Percentiles rank a stretch among this genome's conserved stretches.
Conservation (phyloP, 495 filamentous ascomycete species). For the Rusavskia elegans region DNA sequence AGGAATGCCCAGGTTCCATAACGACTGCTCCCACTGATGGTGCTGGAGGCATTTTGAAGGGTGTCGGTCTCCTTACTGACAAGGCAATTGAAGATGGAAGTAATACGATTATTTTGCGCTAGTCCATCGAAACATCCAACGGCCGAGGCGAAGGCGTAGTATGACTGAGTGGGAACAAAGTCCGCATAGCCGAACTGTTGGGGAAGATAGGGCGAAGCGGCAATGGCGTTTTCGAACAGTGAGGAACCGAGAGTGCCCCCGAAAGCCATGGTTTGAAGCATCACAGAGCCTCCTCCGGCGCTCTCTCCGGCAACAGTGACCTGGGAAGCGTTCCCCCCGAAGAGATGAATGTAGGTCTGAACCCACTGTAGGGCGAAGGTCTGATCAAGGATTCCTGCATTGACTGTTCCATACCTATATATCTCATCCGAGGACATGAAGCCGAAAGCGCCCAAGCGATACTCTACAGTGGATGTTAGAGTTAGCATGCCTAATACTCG, state of each 20-base stretch:
- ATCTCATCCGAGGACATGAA: conserved; percentile 38
- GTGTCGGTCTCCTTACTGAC: conserved; percentile 28
- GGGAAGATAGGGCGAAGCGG: conserved; percentile 36
- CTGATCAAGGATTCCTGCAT: conserved; percentile 33
- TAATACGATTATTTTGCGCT: conserved; percentile 10
- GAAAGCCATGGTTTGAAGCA: conserved; percentile 36
- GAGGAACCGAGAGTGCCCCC: conserved; percentile 25
- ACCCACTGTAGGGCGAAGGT: conserved; percentile 38
- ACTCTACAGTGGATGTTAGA: conserved; percentile 10
- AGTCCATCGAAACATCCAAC: conserved; percentile 30
- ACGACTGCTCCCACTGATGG: conserved; percentile 27
- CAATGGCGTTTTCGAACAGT: conserved; percentile 27
- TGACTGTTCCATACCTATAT: conserved; percentile 33
- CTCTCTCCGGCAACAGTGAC: conserved; percentile 39
- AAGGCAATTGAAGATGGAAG: conserved; percentile 38
- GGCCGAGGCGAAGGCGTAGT: conserved; percentile 35
- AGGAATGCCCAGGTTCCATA: conserved; percentile 42
- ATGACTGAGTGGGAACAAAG: conserved; percentile 31
- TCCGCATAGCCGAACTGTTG: conserved; percentile 35
- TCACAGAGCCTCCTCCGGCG: conserved; percentile 35
- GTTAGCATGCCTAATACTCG: too few species aligned
- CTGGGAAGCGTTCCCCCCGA: conserved; percentile 33
- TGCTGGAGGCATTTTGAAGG: conserved; percentile 40
- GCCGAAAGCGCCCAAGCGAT: conserved; percentile 43
- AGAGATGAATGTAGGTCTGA: conserved; percentile 31